Evolutionary conservation across 2,329 filamentous ascomycete species (phyloP).

Genomic region (Colletotrichum plurivorum): DNA sequence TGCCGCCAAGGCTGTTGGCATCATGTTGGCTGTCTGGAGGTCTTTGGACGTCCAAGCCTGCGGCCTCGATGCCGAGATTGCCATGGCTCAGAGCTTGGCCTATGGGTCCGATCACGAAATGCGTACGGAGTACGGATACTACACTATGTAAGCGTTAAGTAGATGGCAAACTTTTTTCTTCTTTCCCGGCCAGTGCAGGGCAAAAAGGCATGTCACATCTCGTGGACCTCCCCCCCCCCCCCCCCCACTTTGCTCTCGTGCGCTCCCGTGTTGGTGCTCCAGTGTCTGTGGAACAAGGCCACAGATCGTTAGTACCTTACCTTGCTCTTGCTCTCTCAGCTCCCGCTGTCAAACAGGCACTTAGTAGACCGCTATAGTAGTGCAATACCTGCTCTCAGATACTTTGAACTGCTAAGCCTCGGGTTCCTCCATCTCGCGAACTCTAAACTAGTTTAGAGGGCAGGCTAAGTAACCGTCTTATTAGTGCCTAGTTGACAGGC

Average conservation of each 20-base stretch:
- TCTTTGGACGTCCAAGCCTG: background rate
- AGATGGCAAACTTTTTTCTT: constrained; percentile 10
- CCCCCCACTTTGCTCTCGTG: constrained; percentile 16
- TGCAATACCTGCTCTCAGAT: background rate
- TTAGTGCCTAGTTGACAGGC: too few relatives aligned
- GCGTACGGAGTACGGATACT: background rate
- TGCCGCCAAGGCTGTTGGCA: background rate
- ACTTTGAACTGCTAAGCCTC: constrained; percentile 10
- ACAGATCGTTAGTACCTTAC: too few relatives aligned
- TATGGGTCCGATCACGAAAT: constrained; percentile 20
- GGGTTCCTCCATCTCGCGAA: constrained; percentile 8
- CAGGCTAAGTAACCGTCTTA: background rate
- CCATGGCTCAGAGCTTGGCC: constrained; percentile 1
- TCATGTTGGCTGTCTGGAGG: background rate
- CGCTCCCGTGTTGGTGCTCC: background rate
- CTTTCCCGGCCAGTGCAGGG: background rate
- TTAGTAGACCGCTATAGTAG: background rate
- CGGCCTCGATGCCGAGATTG: constrained; percentile 5
- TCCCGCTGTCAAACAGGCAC: background rate
- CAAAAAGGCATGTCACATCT: background rate
- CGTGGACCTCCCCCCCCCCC: constrained; percentile 1
- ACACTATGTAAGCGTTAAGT: background rate
- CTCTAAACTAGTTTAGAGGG: constrained; percentile 4
- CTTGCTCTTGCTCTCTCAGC: background rate
- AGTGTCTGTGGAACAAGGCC: too few relatives aligned